Conservation (phyloP, 176 grass and related monocot genomes). For the Eleusine coracana region DNA sequence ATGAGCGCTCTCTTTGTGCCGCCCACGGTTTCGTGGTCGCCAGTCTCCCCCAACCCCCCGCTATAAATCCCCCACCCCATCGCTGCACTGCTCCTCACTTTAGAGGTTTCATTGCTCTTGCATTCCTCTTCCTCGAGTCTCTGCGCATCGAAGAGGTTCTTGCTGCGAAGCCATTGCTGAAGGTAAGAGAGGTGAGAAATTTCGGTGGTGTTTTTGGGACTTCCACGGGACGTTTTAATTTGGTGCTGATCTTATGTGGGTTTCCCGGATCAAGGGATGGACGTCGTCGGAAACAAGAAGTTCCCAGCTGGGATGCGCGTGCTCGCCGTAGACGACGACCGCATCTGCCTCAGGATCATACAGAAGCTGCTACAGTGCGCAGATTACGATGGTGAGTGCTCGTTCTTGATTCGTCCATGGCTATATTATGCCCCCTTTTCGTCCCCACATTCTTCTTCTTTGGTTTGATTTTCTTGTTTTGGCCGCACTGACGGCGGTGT, state of each 20-base stretch:
- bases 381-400: constrained; percentile 59
- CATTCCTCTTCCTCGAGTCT: not conserved
- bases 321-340: constrained; percentile 67
- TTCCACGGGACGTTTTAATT: not conserved
- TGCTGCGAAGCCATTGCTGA: not conserved
- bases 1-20: not conserved
- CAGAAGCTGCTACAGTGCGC: constrained; percentile 42
- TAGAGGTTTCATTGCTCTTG: not conserved
- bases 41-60: not conserved
- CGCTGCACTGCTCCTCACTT: not conserved
- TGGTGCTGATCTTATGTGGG: not conserved
- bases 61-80: not conserved
- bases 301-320: constrained; percentile 71
- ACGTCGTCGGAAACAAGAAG: not conserved
- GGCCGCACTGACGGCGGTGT: constrained; percentile 40
- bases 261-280: not conserved
- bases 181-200: not conserved
- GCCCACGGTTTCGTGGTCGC: not conserved
- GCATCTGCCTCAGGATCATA: constrained; percentile 57
- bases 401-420: not conserved
- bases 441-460: not conserved
- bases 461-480: not conserved
- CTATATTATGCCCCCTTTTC: not conserved
- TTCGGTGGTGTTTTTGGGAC: not conserved
- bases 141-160: not conserved